Conservation (phyloP, 768 basidiomycete genomes). For the Leucosporidium scottii region DNA sequence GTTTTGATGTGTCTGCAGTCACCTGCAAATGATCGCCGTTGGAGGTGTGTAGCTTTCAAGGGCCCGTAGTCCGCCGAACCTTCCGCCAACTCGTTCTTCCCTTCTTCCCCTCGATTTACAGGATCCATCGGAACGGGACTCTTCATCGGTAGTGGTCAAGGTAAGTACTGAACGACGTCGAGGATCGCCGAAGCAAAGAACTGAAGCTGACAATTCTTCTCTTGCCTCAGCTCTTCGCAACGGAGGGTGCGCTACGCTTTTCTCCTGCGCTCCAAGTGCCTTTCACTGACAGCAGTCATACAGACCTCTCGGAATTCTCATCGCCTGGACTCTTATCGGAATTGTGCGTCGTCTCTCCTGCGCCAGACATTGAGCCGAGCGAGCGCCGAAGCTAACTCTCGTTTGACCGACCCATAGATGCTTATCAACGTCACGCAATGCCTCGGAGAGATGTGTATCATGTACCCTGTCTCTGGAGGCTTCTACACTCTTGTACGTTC, state of each 20-base stretch:
- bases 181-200: no score
- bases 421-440: constrained; percentile 30
- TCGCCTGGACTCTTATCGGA: constrained; percentile 34
- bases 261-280: neutral
- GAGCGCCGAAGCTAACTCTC: neutral
- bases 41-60: neutral
- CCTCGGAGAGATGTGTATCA: constrained; percentile 34
- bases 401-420: no score
- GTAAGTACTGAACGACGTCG: neutral
- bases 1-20: constrained; percentile 15
- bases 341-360: neutral
- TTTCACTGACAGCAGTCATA: constrained; percentile 3
- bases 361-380: no score
- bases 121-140: constrained; percentile 41
- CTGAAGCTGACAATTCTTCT: no score
- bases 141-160: constrained; percentile 4
- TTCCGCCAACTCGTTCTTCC: no score
- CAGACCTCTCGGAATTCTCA: constrained; percentile 28
- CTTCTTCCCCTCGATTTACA: constrained; percentile 40
- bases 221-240: neutral
- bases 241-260: neutral
- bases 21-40: constrained; percentile 39
- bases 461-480: constrained; percentile 33
- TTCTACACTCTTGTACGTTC: constrained; percentile 36
- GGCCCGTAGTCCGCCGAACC: no score